phyloP scores from a whole-genome alignment of 352 stramenopile species.

The Phytophthora sp. region DNA sequence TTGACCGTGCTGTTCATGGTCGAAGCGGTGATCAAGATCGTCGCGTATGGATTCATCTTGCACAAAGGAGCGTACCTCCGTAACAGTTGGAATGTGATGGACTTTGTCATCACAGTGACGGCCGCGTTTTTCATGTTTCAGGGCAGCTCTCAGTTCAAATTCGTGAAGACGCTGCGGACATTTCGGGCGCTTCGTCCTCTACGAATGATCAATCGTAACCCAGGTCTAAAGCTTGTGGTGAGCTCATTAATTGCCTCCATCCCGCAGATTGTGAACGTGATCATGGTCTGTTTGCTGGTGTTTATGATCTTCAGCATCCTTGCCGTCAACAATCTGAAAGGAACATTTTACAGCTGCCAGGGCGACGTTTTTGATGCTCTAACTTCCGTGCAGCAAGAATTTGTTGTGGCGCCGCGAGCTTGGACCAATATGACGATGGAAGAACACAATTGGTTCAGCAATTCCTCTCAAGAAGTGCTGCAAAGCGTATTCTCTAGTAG shows the following conservation, averaged over 20 bases:
- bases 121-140: conserved; percentile 76
- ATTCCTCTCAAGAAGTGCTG: conserved; percentile 15
- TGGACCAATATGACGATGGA: conserved; percentile 51
- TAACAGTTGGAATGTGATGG: conserved; percentile 91
- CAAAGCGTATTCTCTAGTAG: conserved; percentile 20
- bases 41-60: conserved; percentile 79
- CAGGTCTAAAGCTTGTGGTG: conserved; percentile 76
- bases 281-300: conserved; percentile 81
- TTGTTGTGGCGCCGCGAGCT: conserved; percentile 52
- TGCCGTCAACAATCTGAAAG: conserved; percentile 92
- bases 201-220: conserved; percentile 85
- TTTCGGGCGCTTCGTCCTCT: conserved; percentile 85
- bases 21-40: conserved; percentile 88
- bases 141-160: conserved; percentile 70
- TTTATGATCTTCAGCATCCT: conserved; percentile 91
- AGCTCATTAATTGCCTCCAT: conserved; percentile 82
- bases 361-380: conserved; percentile 54
- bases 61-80: conserved; percentile 74
- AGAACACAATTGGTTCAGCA: conserved; percentile 51
- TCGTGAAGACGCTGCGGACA: conserved; percentile 70
- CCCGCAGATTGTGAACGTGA: conserved; percentile 83
- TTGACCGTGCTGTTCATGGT: conserved; percentile 88
- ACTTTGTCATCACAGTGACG: conserved; percentile 88
- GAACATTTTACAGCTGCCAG: conserved; percentile 78
- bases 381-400: conserved; percentile 34